Evolutionary conservation across 768 basidiomycete species (phyloP).

Genomic region (Russula dissimulans): DNA sequence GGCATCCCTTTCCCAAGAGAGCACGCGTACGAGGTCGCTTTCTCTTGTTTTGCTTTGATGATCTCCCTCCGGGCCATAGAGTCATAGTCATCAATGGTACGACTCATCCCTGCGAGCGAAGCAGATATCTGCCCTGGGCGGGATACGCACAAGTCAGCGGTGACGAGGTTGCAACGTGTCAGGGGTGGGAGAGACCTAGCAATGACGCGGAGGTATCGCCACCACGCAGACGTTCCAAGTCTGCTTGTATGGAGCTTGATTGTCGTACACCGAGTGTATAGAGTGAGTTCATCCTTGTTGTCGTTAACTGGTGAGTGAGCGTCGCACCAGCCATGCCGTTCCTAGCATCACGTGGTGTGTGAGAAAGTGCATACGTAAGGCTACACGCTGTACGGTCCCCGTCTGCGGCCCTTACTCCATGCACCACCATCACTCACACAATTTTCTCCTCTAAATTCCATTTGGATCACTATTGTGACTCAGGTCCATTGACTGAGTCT

Average conservation of each 20-base stretch:
- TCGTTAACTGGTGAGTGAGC: neutral
- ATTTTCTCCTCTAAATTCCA: too few relatives aligned
- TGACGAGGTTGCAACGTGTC: neutral
- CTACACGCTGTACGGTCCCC: neutral
- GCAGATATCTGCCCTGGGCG: conserved; percentile 90
- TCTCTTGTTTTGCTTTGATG: conserved; percentile 93
- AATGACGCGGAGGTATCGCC: conserved; percentile 76
- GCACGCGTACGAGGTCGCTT: conserved; percentile 70
- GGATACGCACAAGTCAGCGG: conserved; percentile 18
- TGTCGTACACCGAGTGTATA: conserved; percentile 92
- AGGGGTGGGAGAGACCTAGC: conserved; percentile 50
- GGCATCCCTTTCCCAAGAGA: neutral
- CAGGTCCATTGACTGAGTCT: neutral
- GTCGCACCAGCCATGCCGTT: neutral
- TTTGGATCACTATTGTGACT: neutral
- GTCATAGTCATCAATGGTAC: conserved; percentile 96
- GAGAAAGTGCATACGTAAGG: neutral
- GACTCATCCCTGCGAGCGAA: conserved; percentile 87
- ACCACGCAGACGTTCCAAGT: conserved; percentile 72
- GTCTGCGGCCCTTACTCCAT: too few relatives aligned
- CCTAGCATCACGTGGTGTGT: neutral
- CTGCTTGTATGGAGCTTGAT: conserved; percentile 78
- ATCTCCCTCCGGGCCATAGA: conserved; percentile 95
- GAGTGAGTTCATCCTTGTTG: conserved; percentile 73
- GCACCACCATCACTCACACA: neutral